Base-by-base conservation (phyloP, 1,139 yeast genomes). In the Kodamaea sp. region DNA sequence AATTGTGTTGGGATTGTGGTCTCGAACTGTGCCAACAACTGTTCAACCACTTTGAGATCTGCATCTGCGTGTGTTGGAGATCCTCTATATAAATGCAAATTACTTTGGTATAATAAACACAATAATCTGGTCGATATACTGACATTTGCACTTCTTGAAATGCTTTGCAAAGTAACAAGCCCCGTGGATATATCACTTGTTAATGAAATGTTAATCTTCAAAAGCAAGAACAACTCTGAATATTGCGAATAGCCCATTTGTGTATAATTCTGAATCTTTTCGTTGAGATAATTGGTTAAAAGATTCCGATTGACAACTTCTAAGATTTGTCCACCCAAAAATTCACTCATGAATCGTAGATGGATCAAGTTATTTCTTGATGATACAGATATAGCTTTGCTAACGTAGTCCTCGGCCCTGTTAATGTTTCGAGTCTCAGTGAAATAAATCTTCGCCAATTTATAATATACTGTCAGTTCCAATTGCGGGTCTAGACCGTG, bases 401-500 rank as follows among this genome's bases (percentile, higher is more conserved):
- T 57, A n/a, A 66, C 56, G 35, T 63, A 66, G 2, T 57, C 61
- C 20, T 69, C 70, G 0, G 80, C 78, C 18, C 54, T 43, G 24
- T 61, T 62, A 10, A 54, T 41, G 37, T 65, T 63, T 10, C 54
- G 55, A 0, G 79, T 74, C 38, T 76, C 80, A 15, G 46, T 42
- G 28, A 61, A 59, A 37, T 68, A 60, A 2, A 73, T 33, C 12
- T 47, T 48, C 0, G 76, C 66, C 11, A 74, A 45, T 29, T 59
- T 59, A 36, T 58, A 64, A 32, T 59, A 58, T 0, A 70, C 47
- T 1, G 49, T 37, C 40, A 65, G 62, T 35, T 63, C 68, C 16
- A 58, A 36, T 11, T 42, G 46, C 0, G 70, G 64, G 31, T 57
- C 53, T 12, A 76, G 38, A 3, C 34, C 24, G 1, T 40, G 41